Evolutionary conservation across 495 filamentous ascomycete species (phyloP).

Genomic region (Peziza echinospora): DNA sequence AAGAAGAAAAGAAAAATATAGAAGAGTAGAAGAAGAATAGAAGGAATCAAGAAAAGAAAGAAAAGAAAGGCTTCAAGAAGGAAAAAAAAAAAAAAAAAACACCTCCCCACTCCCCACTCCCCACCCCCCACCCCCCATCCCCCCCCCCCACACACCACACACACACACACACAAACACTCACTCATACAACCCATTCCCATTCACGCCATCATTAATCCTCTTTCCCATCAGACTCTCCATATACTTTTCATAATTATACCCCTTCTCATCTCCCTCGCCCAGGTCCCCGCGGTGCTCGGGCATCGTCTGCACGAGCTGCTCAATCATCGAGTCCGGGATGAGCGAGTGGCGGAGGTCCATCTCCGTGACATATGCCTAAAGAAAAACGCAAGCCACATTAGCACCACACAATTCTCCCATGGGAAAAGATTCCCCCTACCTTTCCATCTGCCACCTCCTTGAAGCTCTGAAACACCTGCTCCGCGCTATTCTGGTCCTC

Average conservation of each 20-base stretch:
- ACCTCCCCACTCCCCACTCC: too few species aligned
- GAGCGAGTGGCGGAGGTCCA: constrained; percentile 81
- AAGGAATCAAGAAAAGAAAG: too few species aligned
- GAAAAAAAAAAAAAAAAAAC: too few species aligned
- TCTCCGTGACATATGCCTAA: constrained; percentile 77
- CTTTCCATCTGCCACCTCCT: constrained; percentile 92
- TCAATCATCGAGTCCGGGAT: constrained; percentile 93
- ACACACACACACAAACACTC: too few species aligned
- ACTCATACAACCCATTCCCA: neutral
- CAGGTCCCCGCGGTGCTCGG: constrained; percentile 20
- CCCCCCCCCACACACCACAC: too few species aligned
- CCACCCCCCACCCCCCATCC: too few species aligned
- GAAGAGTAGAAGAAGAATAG: too few species aligned
- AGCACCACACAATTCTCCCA: neutral
- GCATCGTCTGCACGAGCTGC: constrained; percentile 70
- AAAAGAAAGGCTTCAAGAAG: too few species aligned
- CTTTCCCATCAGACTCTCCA: constrained; percentile 15
- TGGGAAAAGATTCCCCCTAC: constrained; percentile 1
- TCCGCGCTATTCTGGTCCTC: constrained; percentile 97
- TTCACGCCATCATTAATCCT: neutral
- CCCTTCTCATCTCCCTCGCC: constrained; percentile 10
- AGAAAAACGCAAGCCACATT: constrained; percentile 19
- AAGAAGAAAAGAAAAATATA: too few species aligned
- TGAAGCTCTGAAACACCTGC: constrained; percentile 92
- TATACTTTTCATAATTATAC: constrained; percentile 20